phyloP scores from a whole-genome alignment of 495 filamentous ascomycete genomes.

The Daldinia concentrica region DNA sequence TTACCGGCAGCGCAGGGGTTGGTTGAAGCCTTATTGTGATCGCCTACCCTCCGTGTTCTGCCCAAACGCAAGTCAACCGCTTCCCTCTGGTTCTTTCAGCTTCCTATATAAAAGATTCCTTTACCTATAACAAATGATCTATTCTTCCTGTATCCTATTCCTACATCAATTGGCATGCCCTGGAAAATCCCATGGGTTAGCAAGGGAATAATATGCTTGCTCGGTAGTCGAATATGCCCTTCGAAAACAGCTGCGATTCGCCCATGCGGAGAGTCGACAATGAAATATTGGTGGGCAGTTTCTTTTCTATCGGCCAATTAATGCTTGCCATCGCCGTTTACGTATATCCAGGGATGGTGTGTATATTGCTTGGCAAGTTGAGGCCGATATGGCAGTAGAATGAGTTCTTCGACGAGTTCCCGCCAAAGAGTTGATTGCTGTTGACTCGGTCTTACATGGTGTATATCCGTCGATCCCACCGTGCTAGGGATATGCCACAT shows the following conservation, averaged over 20 bases:
- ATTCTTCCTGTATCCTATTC: neutral
- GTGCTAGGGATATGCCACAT: slow-evolving; percentile 30
- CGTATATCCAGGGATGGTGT: neutral
- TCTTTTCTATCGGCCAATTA: neutral
- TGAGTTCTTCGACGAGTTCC: neutral
- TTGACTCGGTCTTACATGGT: slow-evolving; percentile 4
- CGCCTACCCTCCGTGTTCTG: neutral
- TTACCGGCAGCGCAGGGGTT: slow-evolving; percentile 4
- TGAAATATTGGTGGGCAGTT: slow-evolving; percentile 8
- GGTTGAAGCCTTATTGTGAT: neutral
- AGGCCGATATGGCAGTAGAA: neutral
- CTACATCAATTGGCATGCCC: slow-evolving; percentile 9
- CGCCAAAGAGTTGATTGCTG: slow-evolving; percentile 1
- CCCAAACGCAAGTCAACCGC: neutral
- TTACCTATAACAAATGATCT: neutral
- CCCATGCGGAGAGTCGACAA: slow-evolving; percentile 19
- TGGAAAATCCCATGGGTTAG: neutral
- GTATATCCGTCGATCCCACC: slow-evolving; percentile 28
- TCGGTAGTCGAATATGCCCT: slow-evolving; percentile 1
- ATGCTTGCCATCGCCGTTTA: neutral
- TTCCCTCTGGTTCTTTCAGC: neutral
- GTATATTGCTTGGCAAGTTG: slow-evolving; percentile 2
- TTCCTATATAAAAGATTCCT: neutral
- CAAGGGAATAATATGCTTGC: slow-evolving; percentile 3
- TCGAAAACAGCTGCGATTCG: slow-evolving; percentile 8